Evolutionary conservation across 805 yeast genomes (phyloP).

Genomic region (Candida corydali): DNA sequence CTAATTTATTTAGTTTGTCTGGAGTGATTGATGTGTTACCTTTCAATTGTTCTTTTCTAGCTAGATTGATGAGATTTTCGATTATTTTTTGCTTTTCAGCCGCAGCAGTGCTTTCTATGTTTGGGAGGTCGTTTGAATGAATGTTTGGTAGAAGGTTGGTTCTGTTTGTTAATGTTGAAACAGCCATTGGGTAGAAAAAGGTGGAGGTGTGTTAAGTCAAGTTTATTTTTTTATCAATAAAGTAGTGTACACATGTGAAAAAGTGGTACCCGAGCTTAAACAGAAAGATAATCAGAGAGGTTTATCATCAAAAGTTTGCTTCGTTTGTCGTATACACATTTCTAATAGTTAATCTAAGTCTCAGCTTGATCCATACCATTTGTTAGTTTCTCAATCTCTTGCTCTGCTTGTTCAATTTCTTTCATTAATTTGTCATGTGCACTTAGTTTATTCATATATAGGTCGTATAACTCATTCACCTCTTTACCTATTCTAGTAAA

Average conservation of each 20-base stretch:
- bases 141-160: neutral
- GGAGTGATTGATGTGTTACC: slow-evolving; percentile 36
- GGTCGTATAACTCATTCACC: slow-evolving; percentile 9
- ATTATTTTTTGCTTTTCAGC: slow-evolving; percentile 21
- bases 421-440: neutral
- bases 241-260: slow-evolving; percentile 2
- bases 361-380: neutral
- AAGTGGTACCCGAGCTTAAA: neutral
- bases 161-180: slow-evolving; percentile 4
- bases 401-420: neutral
- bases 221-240: neutral
- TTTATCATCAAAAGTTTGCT: no score
- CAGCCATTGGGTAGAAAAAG: slow-evolving; percentile 5
- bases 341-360: no score
- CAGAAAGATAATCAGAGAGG: neutral
- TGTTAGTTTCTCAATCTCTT: neutral
- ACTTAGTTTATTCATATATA: neutral
- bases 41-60: slow-evolving; percentile 32
- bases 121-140: neutral
- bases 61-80: slow-evolving; percentile 24
- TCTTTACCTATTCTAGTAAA: slow-evolving; percentile 26
- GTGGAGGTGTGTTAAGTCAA: no score
- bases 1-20: slow-evolving; percentile 31
- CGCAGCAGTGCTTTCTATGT: neutral
- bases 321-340: no score